phyloP scores from a whole-genome alignment of 202 grass and related monocot species.

The Panicum hallii region DNA sequence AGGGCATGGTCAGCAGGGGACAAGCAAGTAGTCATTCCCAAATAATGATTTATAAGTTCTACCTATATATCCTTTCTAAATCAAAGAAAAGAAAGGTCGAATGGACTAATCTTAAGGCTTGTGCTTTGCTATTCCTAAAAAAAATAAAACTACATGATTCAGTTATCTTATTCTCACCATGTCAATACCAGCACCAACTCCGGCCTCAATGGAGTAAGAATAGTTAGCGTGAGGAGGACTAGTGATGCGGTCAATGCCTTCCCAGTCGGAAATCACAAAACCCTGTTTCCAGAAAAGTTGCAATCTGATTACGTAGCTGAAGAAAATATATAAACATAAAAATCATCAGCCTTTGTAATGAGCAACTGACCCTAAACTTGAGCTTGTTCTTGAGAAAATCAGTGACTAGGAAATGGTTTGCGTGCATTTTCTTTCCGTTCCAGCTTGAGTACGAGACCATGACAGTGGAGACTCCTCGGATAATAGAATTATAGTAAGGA shows the following conservation, averaged over 20 bases:
- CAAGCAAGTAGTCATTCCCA: background rate
- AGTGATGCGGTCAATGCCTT: slow-evolving; percentile 80
- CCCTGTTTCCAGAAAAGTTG: slow-evolving; percentile 57
- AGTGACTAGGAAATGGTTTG: slow-evolving; percentile 71
- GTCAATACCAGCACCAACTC: slow-evolving; percentile 77
- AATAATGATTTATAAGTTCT: background rate
- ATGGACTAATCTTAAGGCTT: background rate
- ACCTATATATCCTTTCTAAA: background rate
- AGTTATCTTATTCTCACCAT: slow-evolving; percentile 58
- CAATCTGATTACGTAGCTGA: background rate
- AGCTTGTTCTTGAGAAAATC: slow-evolving; percentile 84
- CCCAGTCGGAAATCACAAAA: slow-evolving; percentile 90
- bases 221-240: slow-evolving; percentile 63
- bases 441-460: slow-evolving; percentile 90
- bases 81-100: background rate
- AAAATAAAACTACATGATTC: background rate
- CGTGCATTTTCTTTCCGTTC: slow-evolving; percentile 89
- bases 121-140: background rate
- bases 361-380: slow-evolving; percentile 66
- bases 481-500: slow-evolving; percentile 71
- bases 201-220: slow-evolving; percentile 74
- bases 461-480: slow-evolving; percentile 80
- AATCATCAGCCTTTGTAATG: slow-evolving; percentile 22
- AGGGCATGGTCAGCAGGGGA: slow-evolving; percentile 13
- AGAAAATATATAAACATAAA: slow-evolving; percentile 2